These are phyloP conservation scores for Zygosaccharomyces sapae DNA, from an alignment of 1,139 yeast species.

Conservation along the genomic window DNA sequence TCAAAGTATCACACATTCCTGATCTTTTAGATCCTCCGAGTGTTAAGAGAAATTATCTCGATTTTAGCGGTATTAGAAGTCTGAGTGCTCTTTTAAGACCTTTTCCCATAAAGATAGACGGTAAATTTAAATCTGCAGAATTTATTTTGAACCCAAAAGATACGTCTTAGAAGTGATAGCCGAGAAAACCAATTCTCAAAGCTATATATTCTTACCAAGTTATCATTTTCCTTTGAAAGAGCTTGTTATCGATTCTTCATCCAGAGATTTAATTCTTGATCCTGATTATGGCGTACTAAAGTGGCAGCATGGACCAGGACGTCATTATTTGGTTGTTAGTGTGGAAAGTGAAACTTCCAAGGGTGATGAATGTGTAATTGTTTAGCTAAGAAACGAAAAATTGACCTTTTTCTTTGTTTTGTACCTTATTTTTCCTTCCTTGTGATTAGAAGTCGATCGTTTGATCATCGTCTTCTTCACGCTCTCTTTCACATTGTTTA, in stretches of 20 bases:
- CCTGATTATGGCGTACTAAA: conserved; percentile 52
- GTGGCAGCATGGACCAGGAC: conserved; percentile 61
- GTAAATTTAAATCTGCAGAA: conserved; percentile 47
- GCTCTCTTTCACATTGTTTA: conserved; percentile 45
- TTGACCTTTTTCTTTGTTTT: not conserved
- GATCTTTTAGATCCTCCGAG: conserved; percentile 9
- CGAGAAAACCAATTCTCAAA: conserved; percentile 38
- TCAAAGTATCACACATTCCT: conserved; percentile 6
- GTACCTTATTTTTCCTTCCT: not conserved
- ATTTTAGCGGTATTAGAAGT: conserved; percentile 59
- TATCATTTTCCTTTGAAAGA: conserved; percentile 58
- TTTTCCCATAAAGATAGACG: conserved; percentile 57
- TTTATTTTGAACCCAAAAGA: conserved; percentile 49
- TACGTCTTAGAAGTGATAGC: conserved; percentile 48
- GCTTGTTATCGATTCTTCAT: conserved; percentile 37
- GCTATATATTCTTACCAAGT: conserved; percentile 63
- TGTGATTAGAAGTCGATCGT: conserved; percentile 1
- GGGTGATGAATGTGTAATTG: conserved; percentile 14
- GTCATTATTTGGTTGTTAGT: conserved; percentile 30
- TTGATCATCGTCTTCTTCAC: conserved; percentile 34
- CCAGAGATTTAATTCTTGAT: conserved; percentile 55
- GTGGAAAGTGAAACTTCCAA: conserved; percentile 1
- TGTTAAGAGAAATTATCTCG: conserved; percentile 14
- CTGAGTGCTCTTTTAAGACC: conserved; percentile 70
- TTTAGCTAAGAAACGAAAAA: conserved; percentile 3